Base-by-base conservation (phyloP, 2,329 filamentous ascomycete species). In the Pyricularia sp. region DNA sequence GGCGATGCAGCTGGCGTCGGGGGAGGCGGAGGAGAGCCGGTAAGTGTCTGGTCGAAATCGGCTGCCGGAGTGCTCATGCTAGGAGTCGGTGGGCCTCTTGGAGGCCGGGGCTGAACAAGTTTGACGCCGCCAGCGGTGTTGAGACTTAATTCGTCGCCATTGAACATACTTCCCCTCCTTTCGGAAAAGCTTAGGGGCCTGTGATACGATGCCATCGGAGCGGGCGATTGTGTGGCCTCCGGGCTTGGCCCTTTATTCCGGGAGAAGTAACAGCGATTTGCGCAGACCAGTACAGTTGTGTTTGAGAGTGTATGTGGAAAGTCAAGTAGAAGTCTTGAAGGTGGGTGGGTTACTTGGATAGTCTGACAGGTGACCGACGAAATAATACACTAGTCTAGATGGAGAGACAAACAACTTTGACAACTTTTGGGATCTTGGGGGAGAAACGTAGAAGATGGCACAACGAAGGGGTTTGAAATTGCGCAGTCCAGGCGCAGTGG, bases 1-100 rank as follows among this genome's bases (percentile, higher is more conserved):
- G 85, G 85, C 55, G 84, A 88, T 12, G 85, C 85, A 24, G 85
- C 85, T 0, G 85, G 85, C 2, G 85, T 88, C 1, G 85, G 85
- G 57, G 85, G 85, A 31, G 84, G 85, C 13, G 85, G 85, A 44
- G 85, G 85, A 40, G 84, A 86, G 60, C 82, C 82, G 9, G 82
- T 84, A 67, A 85, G 75, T 67, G 82, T 80, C 72, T 85, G 82
- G 64, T 88, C 84, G 68, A 84, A 87, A 68, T 87, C 84, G 67
- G 82, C 80, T 6, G 83, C 84, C 0, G 84, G 85, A 12, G 85
- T 87, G 64, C 79, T 84, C 84, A 88, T 86, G 74, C 84, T 88
- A 13, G 85, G 85, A 2, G 85, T 88, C 24, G 85, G 85, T 7
- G 85, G 85, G 0, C 85, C 85, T 73, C 84, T 76, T 69, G 83